These are phyloP conservation scores for Xylaria sp. DNA, from an alignment of 2,329 filamentous ascomycete genomes.

Conservation along the genomic window DNA sequence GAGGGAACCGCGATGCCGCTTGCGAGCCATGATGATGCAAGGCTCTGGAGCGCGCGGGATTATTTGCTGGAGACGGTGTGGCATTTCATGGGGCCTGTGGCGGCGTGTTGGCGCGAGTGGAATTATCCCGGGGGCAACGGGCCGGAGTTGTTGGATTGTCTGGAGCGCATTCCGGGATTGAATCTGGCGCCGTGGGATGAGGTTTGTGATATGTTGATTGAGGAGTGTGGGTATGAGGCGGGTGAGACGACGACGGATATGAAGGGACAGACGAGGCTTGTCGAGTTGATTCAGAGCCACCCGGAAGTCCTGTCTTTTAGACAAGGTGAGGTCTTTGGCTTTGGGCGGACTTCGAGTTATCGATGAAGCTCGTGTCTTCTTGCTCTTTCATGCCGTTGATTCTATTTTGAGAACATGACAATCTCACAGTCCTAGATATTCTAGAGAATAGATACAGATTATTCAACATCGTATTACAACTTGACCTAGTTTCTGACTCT, in stretches of 20 bases:
- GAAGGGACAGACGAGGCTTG: conserved; percentile 8
- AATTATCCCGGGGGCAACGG: neutral
- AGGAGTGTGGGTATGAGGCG: conserved; percentile 4
- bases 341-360: neutral
- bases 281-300: conserved; percentile 7
- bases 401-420: no score
- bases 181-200: conserved; percentile 5
- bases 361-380: neutral
- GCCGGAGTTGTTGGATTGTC: neutral
- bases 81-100: conserved; percentile 8
- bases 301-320: conserved; percentile 6
- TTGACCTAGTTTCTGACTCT: no score
- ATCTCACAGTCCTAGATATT: no score
- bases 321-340: conserved; percentile 9
- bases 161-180: neutral
- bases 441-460: no score
- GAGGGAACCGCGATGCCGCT: no score
- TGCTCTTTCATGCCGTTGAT: no score
- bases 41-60: conserved; percentile 2
- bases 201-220: conserved; percentile 13
- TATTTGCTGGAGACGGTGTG: conserved; percentile 12
- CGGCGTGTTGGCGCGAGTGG: neutral
- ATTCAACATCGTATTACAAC: no score
- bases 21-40: conserved; percentile 1
- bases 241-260: neutral